A percentile compares a stretch with the other conserved stretches of the same genome.
Conservation (phyloP, 2,329 filamentous ascomycete species). For the Westerdykella sp. region DNA sequence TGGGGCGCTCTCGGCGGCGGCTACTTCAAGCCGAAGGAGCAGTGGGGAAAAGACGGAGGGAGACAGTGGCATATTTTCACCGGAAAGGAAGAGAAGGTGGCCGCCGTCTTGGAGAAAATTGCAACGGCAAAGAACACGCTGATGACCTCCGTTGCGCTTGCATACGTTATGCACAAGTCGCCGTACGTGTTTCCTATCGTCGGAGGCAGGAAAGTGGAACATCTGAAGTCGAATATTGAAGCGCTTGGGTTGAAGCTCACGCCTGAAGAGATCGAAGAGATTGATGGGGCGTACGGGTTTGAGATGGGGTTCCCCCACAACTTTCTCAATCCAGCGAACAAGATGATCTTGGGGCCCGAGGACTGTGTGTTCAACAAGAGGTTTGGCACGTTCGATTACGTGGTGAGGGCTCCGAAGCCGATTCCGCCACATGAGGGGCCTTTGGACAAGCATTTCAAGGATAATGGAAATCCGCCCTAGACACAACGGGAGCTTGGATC, state of each 20-base stretch:
- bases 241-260: conserved; percentile 57
- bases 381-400: conserved; percentile 21
- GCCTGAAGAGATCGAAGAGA: conserved; percentile 57
- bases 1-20: conserved; percentile 49
- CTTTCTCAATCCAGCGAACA: conserved; percentile 16
- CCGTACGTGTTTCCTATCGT: conserved; percentile 69
- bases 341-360: conserved; percentile 19
- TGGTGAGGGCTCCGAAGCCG: conserved; percentile 13
- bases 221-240: conserved; percentile 64
- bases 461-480: no score
- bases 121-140: conserved; percentile 50
- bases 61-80: conserved; percentile 27
- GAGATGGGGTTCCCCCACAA: conserved; percentile 59
- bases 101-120: conserved; percentile 54
- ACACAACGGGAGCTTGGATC: no score
- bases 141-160: conserved; percentile 58
- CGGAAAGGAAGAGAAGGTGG: conserved; percentile 48
- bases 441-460: no score
- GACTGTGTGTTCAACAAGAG: conserved; percentile 16
- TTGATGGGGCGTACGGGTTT: conserved; percentile 58
- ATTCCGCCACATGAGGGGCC: no score
- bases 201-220: conserved; percentile 62
- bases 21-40: conserved; percentile 40
- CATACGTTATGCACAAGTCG: conserved; percentile 67
- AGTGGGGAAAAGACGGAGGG: conserved; percentile 42